Base-by-base conservation (phyloP, 176 grass and related monocot species). In the Carex parvula region DNA sequence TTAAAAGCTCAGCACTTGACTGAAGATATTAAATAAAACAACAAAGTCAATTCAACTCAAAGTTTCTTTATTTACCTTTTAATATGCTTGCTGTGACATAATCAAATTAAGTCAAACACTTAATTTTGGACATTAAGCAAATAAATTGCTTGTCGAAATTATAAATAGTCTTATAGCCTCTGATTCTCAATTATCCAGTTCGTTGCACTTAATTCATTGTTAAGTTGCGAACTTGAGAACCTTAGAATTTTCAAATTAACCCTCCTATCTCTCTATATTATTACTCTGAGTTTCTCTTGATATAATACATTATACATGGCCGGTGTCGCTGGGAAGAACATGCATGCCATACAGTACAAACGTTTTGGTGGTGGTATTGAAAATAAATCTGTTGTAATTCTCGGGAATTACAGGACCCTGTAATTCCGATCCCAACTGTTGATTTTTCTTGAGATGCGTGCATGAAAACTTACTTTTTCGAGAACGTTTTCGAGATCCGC, bases 291-390 rank as follows among this genome's bases (percentile, higher is more conserved):
- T 58, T 58, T 79, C 17, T 3, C 16, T 70, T 58, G 22, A 58
- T 52, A 44, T 35, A 64, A 64, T 30, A 65, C 4, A 20, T 37
- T 6, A 65, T 32, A 65, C 12, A 65, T 65, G 63, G 26, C 26
- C 6, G 63, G 26, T 14, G 46, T 11, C 9, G 4, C 26, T 13
- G 41, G 7, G 5, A 20, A 48, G 37, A 89, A 48, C 72, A 94
- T 91, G 92, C 80, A 66, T 14, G 87, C 89, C 5, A 20, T 91
- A 52, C 92, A 84, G 66, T 94, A 91, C 79, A 67, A 60, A 21
- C 10, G 77, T 35, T 94, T 89, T 50, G 83, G 92, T 18, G 92
- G 92, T 8, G 87, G 89, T 15, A 67, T 79, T 4, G 58, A n/a
- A n/a, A n/a, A n/a, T n/a, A n/a, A n/a, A n/a, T n/a, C n/a, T n/a